Percentiles rank a stretch among this genome's conserved stretches.
These are phyloP conservation scores for Chaetomium globosum DNA, from an alignment of 2,329 filamentous ascomycete species.

Conservation along the genomic window DNA sequence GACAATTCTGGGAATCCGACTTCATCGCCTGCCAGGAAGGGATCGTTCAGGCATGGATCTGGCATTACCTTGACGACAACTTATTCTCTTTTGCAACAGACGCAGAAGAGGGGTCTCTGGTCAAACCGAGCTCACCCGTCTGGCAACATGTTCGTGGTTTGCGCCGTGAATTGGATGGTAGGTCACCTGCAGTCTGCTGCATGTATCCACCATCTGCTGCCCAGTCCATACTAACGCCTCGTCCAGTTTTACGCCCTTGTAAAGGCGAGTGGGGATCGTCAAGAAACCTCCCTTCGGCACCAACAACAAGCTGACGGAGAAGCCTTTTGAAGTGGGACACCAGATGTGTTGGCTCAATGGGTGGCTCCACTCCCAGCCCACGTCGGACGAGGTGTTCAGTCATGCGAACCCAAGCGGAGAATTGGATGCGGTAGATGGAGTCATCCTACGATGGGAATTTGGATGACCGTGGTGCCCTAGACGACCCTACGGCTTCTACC, in stretches of 20 bases:
- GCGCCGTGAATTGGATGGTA: not conserved
- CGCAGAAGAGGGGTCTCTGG: not conserved
- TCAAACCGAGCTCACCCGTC: not conserved
- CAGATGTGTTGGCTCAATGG: not conserved
- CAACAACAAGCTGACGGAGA: not conserved
- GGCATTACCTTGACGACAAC: not conserved
- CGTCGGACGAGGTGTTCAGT: not conserved
- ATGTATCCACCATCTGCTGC: no score
- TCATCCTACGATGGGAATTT: not conserved
- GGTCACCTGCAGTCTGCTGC: not conserved
- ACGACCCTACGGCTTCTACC: not conserved
- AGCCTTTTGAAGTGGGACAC: not conserved
- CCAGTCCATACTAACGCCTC: not conserved
- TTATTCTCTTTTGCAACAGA: not conserved
- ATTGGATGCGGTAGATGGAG: not conserved
- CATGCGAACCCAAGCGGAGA: not conserved
- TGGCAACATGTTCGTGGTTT: not conserved
- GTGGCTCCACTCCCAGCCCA: not conserved
- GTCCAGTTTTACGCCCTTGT: not conserved
- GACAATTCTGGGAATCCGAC: not conserved
- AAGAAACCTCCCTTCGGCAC: not conserved
- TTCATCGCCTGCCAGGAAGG: not conserved
- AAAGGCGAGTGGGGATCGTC: not conserved
- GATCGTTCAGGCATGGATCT: not conserved
- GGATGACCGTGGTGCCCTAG: fast-evolving